Percentiles rank a stretch among this genome's conserved stretches.
Evolutionary conservation across 2,329 filamentous ascomycete species (phyloP).

Genomic region (Phialophora macrospora): DNA sequence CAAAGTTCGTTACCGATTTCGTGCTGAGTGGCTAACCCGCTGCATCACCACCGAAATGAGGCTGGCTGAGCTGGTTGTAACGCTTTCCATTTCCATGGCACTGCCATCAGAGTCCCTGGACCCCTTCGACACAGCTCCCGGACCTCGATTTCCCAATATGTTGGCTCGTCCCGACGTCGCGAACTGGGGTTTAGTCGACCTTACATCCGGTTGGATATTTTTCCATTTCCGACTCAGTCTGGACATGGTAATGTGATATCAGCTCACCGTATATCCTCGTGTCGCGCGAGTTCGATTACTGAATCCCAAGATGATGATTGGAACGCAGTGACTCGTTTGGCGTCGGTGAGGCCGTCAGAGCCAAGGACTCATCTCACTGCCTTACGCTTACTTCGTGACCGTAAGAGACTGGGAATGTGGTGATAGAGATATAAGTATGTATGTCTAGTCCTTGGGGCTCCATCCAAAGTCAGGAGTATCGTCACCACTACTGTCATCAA

Average conservation of each 20-base stretch:
- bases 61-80: slow-evolving; percentile 13
- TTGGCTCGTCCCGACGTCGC: background rate
- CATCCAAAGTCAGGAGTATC: background rate
- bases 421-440: slow-evolving; percentile 20
- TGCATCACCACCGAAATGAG: background rate
- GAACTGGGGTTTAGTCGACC: background rate
- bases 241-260: background rate
- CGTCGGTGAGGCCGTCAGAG: slow-evolving; percentile 12
- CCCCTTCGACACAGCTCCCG: background rate
- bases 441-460: background rate
- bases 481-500: background rate
- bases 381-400: background rate
- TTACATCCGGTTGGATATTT: slow-evolving; percentile 17
- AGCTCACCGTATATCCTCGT: slow-evolving; percentile 8
- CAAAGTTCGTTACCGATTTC: background rate
- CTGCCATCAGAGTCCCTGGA: background rate
- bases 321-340: background rate
- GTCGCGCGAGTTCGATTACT: background rate
- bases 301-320: slow-evolving; percentile 2
- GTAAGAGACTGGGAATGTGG: background rate
- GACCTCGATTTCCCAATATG: background rate
- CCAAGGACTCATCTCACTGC: background rate
- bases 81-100: background rate
- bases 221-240: slow-evolving; percentile 19
- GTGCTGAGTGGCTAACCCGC: background rate